These are phyloP conservation scores for Exophiala lecanii-corni DNA, from an alignment of 2,329 filamentous ascomycete genomes.

Conservation along the genomic window DNA sequence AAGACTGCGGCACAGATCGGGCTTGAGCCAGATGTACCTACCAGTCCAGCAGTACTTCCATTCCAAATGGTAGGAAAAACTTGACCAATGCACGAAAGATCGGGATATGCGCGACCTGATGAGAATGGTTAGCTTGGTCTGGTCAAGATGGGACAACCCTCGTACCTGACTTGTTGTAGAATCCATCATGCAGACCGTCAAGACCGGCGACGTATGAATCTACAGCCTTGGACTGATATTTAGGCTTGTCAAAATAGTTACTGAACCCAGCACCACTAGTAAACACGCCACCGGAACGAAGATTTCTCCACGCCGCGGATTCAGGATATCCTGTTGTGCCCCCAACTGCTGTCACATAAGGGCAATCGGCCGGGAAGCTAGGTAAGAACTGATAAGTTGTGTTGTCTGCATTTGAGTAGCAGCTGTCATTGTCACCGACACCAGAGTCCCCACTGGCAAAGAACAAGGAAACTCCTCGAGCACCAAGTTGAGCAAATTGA, in stretches of 20 bases:
- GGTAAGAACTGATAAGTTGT: conserved; percentile 50
- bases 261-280: conserved; percentile 45
- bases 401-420: conserved; percentile 52
- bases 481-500: conserved; percentile 60
- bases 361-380: conserved; percentile 55
- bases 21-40: conserved; percentile 41
- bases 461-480: conserved; percentile 63
- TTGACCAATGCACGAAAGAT: conserved; percentile 55
- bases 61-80: conserved; percentile 40
- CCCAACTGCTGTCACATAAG: conserved; percentile 61
- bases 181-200: conserved; percentile 49
- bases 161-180: conserved; percentile 51
- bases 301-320: conserved; percentile 14
- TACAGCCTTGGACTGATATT: conserved; percentile 46
- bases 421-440: conserved; percentile 46
- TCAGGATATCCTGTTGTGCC: conserved; percentile 51
- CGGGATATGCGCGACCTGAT: conserved; percentile 57
- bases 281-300: conserved; percentile 31
- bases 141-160: conserved; percentile 12
- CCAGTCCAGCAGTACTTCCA: conserved; percentile 35
- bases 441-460: conserved; percentile 61
- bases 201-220: conserved; percentile 39
- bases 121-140: background rate
- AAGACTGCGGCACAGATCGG: conserved; percentile 23
- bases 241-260: conserved; percentile 44